phyloP scores from a whole-genome alignment of 78 protist species.

The Capsaspora owczarzaki region DNA sequence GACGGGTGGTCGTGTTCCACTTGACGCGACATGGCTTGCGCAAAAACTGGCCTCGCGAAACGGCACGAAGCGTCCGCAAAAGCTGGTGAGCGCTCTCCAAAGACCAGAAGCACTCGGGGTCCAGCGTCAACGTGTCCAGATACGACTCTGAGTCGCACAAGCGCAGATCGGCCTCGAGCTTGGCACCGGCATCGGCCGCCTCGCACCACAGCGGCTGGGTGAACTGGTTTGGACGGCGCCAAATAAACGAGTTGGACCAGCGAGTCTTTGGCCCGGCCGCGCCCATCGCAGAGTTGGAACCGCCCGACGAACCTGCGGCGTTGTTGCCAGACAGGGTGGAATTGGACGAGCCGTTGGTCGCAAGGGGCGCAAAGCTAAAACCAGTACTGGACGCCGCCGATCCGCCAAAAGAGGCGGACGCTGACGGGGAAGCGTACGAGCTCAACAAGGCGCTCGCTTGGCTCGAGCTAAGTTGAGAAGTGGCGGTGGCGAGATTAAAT shows the following conservation, averaged over 20 bases:
- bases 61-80: background rate
- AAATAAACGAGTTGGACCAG: background rate
- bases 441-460: no score
- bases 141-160: background rate
- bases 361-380: no score
- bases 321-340: background rate
- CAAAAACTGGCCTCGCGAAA: background rate
- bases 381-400: no score
- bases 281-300: background rate
- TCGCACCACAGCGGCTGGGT: background rate
- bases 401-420: no score
- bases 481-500: no score
- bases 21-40: background rate
- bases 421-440: no score
- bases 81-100: background rate
- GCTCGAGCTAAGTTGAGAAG: no score
- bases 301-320: background rate
- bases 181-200: background rate
- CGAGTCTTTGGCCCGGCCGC: background rate
- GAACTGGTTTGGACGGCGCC: background rate
- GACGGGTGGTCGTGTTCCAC: background rate
- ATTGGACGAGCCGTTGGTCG: background rate
- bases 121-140: background rate
- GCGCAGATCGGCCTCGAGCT: background rate
- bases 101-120: background rate